phyloP scores from a whole-genome alignment of 106 monocot genomes.

The Dioscorea dumetorum region DNA sequence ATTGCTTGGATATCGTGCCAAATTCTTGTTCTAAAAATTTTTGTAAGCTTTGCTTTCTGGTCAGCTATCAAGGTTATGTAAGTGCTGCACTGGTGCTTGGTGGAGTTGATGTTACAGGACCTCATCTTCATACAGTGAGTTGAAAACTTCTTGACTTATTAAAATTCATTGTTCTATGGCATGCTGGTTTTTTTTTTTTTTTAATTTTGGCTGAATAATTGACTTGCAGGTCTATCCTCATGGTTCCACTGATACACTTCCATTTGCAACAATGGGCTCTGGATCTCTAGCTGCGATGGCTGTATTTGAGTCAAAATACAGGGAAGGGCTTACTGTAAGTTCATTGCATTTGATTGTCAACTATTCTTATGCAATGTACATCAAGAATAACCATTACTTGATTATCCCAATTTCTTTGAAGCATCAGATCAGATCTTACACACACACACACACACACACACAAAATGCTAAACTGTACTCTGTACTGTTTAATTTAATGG shows the following conservation, averaged over 20 bases:
- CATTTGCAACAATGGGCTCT: conserved; percentile 99
- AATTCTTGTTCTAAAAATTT: background rate
- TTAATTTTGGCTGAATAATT: background rate
- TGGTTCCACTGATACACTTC: conserved; percentile 99
- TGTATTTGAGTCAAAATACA: conserved; percentile 91
- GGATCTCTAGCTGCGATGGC: conserved; percentile 99
- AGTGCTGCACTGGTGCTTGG: conserved; percentile 99
- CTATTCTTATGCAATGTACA: background rate
- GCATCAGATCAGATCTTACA: too few relatives aligned
- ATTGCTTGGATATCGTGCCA: too few relatives aligned
- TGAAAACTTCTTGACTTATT: background rate
- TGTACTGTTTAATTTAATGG: too few relatives aligned
- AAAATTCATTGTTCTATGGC: background rate
- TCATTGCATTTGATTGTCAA: background rate
- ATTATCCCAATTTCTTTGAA: too few relatives aligned
- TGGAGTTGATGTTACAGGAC: conserved; percentile 97
- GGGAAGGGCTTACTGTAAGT: conserved; percentile 82
- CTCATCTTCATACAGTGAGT: conserved; percentile 94
- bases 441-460: too few relatives aligned
- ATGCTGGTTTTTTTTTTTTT: conserved; percentile 7
- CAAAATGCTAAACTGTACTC: too few relatives aligned
- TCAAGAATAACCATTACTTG: too few relatives aligned
- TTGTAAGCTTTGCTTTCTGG: conserved; percentile 1
- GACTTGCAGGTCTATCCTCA: conserved; percentile 84
- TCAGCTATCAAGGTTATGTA: conserved; percentile 93